phyloP scores from a whole-genome alignment of 768 basidiomycete species.

The Roridomyces roridus region DNA sequence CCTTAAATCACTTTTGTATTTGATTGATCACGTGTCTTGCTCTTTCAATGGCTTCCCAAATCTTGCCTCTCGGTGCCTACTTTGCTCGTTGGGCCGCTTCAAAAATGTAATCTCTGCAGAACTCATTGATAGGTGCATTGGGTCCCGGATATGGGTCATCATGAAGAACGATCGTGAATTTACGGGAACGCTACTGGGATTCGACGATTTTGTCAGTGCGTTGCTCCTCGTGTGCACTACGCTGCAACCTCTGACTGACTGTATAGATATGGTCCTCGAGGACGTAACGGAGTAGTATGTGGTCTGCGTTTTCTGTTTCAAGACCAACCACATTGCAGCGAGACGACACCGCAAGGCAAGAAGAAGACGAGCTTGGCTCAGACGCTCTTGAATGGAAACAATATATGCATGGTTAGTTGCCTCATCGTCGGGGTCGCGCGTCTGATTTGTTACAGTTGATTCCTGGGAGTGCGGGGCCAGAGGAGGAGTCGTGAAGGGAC shows the following conservation, averaged over 20 bases:
- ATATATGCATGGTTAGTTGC: conserved; percentile 89
- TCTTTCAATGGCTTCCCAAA: conserved; percentile 82
- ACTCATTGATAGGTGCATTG: conserved; percentile 96
- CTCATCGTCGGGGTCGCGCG: not conserved
- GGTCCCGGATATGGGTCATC: conserved; percentile 96
- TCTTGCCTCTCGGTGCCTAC: conserved; percentile 82
- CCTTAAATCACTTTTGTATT: not conserved
- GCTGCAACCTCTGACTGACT: conserved; percentile 3
- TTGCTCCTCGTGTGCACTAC: conserved; percentile 33
- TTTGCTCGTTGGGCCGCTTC: not conserved
- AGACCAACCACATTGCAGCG: conserved; percentile 54
- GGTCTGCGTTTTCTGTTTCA: not conserved
- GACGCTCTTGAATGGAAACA: conserved; percentile 92
- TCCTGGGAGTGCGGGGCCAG: conserved; percentile 74
- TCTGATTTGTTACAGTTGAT: conserved; percentile 53
- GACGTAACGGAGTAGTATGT: conserved; percentile 96
- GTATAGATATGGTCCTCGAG: conserved; percentile 88
- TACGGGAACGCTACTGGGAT: conserved; percentile 91
- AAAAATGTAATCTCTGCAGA: conserved; percentile 51
- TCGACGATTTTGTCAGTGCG: conserved; percentile 99
- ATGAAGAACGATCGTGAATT: conserved; percentile 99
- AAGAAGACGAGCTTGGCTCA: conserved; percentile 86
- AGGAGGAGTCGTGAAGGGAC: conserved; percentile 40
- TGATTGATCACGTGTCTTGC: not conserved
- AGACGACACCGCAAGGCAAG: conserved; percentile 81